Conservation (phyloP, 2,329 filamentous ascomycete species). For the Fusarium aywerte region DNA sequence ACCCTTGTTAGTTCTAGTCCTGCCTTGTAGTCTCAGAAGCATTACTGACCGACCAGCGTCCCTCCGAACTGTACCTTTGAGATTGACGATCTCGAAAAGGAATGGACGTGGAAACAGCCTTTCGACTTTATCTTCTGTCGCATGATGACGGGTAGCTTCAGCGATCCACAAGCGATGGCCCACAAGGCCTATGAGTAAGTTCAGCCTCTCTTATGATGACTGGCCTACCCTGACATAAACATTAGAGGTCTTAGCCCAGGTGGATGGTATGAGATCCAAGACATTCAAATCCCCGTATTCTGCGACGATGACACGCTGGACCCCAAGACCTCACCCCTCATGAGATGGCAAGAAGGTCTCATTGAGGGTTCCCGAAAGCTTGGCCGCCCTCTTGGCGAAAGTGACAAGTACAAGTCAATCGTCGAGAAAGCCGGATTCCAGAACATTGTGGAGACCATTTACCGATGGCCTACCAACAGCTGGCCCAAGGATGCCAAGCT, state of each 20-base stretch:
- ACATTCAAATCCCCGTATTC: slow-evolving; percentile 26
- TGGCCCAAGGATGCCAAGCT: slow-evolving; percentile 35
- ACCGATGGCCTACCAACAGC: slow-evolving; percentile 34
- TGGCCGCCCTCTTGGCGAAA: slow-evolving; percentile 22
- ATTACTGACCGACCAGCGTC: not conserved
- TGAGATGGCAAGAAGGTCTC: slow-evolving; percentile 25
- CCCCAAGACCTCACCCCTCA: not conserved
- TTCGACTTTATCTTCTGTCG: slow-evolving; percentile 32
- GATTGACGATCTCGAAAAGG: slow-evolving; percentile 30
- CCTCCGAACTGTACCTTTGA: slow-evolving; percentile 26
- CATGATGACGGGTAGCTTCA: slow-evolving; percentile 33
- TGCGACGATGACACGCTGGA: slow-evolving; percentile 21
- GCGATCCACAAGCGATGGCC: not conserved
- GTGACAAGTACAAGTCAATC: slow-evolving; percentile 16
- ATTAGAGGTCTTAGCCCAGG: slow-evolving; percentile 6
- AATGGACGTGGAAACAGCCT: slow-evolving; percentile 22
- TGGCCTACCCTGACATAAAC: fast-evolving
- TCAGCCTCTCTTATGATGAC: fast-evolving
- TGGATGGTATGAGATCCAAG: slow-evolving; percentile 31
- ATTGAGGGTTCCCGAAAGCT: slow-evolving; percentile 21
- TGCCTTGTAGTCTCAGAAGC: fast-evolving
- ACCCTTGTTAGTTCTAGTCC: slow-evolving; percentile 5
- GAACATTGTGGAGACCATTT: slow-evolving; percentile 25
- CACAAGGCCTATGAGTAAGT: slow-evolving; percentile 5
- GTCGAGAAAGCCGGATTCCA: slow-evolving; percentile 13